Base-by-base conservation (phyloP, 2,329 filamentous ascomycete species). In the Neonectria ditissima region DNA sequence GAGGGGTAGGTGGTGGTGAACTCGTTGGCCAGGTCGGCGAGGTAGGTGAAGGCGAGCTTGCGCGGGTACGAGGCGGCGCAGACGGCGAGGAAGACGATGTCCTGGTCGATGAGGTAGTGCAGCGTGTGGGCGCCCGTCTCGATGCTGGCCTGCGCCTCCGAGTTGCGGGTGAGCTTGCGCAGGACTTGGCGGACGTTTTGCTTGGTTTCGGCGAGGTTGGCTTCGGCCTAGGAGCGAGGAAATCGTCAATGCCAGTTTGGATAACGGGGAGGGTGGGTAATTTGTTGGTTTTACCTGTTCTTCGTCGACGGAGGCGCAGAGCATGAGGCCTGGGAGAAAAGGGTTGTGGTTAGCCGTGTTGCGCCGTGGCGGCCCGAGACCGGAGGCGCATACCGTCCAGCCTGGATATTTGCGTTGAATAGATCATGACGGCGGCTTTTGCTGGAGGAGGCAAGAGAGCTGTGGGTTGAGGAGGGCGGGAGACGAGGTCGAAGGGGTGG, bases 31-130 rank as follows among this genome's bases (percentile, higher is more conserved):
- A 99, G 87, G 83, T 99, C 96, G 73, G 93, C 89, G 65, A 99
- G 93, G 86, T 98, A 99, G 65, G 95, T 97, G 81, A 99, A 97
- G 76, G 97, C 95, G 52, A 99, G 92, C 82, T 99, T 98, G 80
- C 96, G 95, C 62, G 96, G 95, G 84, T 98, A 99, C 60, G 93
- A 93, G 62, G 89, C 87, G 80, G 97, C 94, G 84, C 92, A 94
- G 80, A 99, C 95, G 84, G 92, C 94, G 73, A 98, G 86, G 84
- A 97, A 98, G 82, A 94, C 91, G 71, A 99, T 86, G 73, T 92
- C 90, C 75, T 89, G 86, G 74, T 91, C 85, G 81, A 99, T 92
- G 67, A 95, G 84, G 84, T 97, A 97, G 86, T 99, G 94, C 78
- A 98, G 85, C 65, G 89, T 94, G 83, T 93, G 94, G 83, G 78